Evolutionary conservation across 139 green algal genomes (phyloP).

Genomic region (Pseudopediastrum boryanum): DNA sequence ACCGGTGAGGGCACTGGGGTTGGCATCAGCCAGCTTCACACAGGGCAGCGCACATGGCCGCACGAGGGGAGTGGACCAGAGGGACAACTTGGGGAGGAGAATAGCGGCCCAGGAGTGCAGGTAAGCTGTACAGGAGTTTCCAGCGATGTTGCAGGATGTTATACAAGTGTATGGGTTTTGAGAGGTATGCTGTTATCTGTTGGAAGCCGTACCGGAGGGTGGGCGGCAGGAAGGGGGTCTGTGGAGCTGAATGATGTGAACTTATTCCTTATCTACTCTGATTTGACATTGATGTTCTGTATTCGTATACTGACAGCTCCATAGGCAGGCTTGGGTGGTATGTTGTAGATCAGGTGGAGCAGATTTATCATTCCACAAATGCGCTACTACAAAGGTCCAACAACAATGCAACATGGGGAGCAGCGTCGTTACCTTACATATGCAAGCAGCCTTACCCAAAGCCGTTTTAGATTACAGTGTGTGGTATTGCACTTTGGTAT

Average conservation of each 20-base stretch:
- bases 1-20: no score
- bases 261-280: constrained; percentile 33
- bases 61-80: background rate
- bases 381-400: background rate
- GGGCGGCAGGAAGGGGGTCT: background rate
- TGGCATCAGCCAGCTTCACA: constrained; percentile 7
- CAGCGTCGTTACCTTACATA: background rate
- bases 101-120: no score
- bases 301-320: constrained; percentile 38
- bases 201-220: background rate
- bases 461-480: no score
- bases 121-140: background rate
- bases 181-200: background rate
- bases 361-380: background rate
- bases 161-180: background rate
- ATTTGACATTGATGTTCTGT: constrained; percentile 26
- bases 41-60: background rate
- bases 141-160: background rate
- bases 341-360: background rate
- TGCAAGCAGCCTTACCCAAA: background rate
- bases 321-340: background rate
- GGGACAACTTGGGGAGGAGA: background rate
- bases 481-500: background rate
- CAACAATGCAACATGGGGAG: no score
- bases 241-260: constrained; percentile 25